Evolutionary conservation across 1,139 yeast genomes (phyloP).

Genomic region (Diutina rugosa): DNA sequence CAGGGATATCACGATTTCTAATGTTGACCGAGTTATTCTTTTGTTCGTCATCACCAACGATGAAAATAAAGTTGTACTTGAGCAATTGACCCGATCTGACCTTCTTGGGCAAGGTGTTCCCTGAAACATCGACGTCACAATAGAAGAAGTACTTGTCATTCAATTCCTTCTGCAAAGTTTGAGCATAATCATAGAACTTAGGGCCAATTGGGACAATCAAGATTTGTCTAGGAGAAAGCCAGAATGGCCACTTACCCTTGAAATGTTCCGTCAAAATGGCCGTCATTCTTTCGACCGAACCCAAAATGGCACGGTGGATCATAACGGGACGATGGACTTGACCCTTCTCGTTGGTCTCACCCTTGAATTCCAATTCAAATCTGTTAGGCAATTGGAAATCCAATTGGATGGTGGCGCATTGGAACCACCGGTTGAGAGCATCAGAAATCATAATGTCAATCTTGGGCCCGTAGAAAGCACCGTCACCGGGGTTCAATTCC

Average conservation of each 20-base stretch:
- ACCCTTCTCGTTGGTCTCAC: slow-evolving; percentile 46
- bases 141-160: slow-evolving; percentile 53
- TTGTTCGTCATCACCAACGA: slow-evolving; percentile 85
- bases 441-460: slow-evolving; percentile 90
- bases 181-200: slow-evolving; percentile 81
- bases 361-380: slow-evolving; percentile 78
- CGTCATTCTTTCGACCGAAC: slow-evolving; percentile 97
- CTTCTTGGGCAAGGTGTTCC: slow-evolving; percentile 93
- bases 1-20: slow-evolving; percentile 27
- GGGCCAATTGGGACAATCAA: slow-evolving; percentile 94
- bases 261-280: slow-evolving; percentile 94
- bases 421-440: slow-evolving; percentile 89
- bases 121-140: slow-evolving; percentile 85
- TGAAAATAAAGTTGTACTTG: slow-evolving; percentile 87
- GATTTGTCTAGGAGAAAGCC: slow-evolving; percentile 96
- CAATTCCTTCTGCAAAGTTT: slow-evolving; percentile 57
- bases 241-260: slow-evolving; percentile 98
- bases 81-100: slow-evolving; percentile 89
- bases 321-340: slow-evolving; percentile 66
- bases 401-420: slow-evolving; percentile 94
- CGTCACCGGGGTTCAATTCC: slow-evolving; percentile 92
- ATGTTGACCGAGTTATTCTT: slow-evolving; percentile 8
- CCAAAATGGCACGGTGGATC: slow-evolving; percentile 97
- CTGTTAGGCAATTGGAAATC: slow-evolving; percentile 94
- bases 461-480: slow-evolving; percentile 98